A percentile compares a stretch with the other conserved stretches of the same genome.
Evolutionary conservation across 2,329 filamentous ascomycete species (phyloP).

Genomic region (Raffaelea deltoideospora): DNA sequence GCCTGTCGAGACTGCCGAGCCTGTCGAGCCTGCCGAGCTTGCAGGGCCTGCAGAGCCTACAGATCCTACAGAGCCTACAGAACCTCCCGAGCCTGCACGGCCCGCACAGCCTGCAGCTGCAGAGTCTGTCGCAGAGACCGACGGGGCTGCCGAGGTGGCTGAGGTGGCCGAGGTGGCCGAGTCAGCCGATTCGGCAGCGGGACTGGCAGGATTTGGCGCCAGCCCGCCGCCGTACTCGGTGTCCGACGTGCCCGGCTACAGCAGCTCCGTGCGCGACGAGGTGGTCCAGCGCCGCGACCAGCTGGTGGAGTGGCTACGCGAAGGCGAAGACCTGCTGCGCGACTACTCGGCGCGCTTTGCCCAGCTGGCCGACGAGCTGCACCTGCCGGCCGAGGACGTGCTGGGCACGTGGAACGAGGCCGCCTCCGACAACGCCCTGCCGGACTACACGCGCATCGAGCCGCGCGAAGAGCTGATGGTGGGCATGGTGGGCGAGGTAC

Average conservation of each 20-base stretch:
- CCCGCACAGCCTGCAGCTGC: too few species aligned
- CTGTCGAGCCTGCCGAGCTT: neutral
- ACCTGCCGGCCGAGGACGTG: slow-evolving; percentile 14
- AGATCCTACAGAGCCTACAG: neutral
- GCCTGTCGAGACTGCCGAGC: neutral
- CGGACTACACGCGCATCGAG: slow-evolving; percentile 15
- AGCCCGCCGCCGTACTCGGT: slow-evolving; percentile 13
- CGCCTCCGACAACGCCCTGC: slow-evolving; percentile 16
- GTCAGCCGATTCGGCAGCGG: too few species aligned
- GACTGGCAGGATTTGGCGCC: neutral
- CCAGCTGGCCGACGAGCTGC: slow-evolving; percentile 14
- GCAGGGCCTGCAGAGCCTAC: neutral
- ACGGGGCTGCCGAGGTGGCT: neutral
- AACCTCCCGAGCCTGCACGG: too few species aligned
- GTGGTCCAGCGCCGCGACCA: slow-evolving; percentile 13
- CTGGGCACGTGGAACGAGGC: slow-evolving; percentile 17
- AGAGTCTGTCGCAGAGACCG: too few species aligned
- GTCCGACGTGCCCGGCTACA: slow-evolving; percentile 14
- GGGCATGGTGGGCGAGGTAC: slow-evolving; percentile 16
- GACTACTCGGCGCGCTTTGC: slow-evolving; percentile 17
- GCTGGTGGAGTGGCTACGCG: slow-evolving; percentile 14
- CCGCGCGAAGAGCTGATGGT: slow-evolving; percentile 16
- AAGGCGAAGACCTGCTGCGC: slow-evolving; percentile 16
- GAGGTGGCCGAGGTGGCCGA: too few species aligned
- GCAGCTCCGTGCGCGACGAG: slow-evolving; percentile 11